Percentiles rank a stretch among this genome's conserved stretches.
Evolutionary conservation across 2,329 filamentous ascomycete genomes (phyloP).

Genomic region (Fusarium begoniae): DNA sequence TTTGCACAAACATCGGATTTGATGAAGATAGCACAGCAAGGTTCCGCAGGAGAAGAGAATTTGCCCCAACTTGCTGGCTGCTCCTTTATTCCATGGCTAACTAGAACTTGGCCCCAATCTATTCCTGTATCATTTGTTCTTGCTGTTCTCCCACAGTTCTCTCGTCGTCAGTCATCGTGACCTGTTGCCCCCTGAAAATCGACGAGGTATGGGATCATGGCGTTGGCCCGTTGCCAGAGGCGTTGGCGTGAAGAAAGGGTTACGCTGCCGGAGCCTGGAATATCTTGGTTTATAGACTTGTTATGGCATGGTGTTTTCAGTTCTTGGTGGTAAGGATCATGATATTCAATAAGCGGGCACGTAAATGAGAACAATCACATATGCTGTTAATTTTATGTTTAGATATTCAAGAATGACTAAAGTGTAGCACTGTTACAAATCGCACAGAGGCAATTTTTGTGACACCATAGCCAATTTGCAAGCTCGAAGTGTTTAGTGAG

Average conservation of each 20-base stretch:
- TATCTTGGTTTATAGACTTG: conserved; percentile 38
- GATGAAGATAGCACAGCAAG: conserved; percentile 13
- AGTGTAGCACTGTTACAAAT: neutral
- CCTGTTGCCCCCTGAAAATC: conserved; percentile 15
- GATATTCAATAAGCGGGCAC: conserved; percentile 30
- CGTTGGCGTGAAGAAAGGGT: conserved; percentile 32
- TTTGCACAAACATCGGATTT: conserved; percentile 2
- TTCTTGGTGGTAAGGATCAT: conserved; percentile 30
- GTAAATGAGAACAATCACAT: conserved; percentile 18
- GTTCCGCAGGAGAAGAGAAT: neutral
- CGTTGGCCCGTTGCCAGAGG: conserved; percentile 32
- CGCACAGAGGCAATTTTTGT: neutral
- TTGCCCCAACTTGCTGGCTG: neutral
- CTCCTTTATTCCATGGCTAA: neutral
- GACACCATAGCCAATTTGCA: neutral
- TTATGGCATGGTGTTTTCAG: conserved; percentile 34
- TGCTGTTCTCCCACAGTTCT: conserved; percentile 14
- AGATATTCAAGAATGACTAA: conserved; percentile 6
- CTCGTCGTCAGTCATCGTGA: conserved; percentile 17
- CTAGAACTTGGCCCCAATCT: neutral
- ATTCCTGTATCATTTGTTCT: conserved; percentile 18
- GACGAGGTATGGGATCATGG: conserved; percentile 26
- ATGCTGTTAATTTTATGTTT: neutral
- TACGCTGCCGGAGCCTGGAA: conserved; percentile 26
- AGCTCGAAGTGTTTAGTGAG: neutral